Evolutionary conservation across 495 filamentous ascomycete species (phyloP).

Genomic region (Bathelium albidoporum): DNA sequence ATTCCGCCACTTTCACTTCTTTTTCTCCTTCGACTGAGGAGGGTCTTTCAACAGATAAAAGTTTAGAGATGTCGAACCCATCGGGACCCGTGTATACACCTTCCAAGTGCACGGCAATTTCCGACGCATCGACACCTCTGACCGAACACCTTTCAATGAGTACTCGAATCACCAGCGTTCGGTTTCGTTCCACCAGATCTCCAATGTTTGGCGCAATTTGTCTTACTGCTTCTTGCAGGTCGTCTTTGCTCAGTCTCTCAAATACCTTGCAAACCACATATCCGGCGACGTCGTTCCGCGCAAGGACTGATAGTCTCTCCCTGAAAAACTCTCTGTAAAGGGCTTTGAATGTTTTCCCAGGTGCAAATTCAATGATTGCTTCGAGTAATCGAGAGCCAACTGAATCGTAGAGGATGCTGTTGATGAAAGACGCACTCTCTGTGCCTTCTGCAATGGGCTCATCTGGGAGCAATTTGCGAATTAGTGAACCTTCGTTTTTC

Average conservation of each 20-base stretch:
- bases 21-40: slow-evolving; percentile 19
- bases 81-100: slow-evolving; percentile 40
- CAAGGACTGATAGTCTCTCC: slow-evolving; percentile 60
- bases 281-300: slow-evolving; percentile 79
- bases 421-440: slow-evolving; percentile 60
- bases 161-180: slow-evolving; percentile 66
- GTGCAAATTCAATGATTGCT: slow-evolving; percentile 64
- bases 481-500: slow-evolving; percentile 50
- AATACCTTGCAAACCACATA: slow-evolving; percentile 74
- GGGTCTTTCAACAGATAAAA: slow-evolving; percentile 31
- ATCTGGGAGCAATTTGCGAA: slow-evolving; percentile 53
- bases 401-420: slow-evolving; percentile 74
- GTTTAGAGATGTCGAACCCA: slow-evolving; percentile 37
- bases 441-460: slow-evolving; percentile 48
- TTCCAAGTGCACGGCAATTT: slow-evolving; percentile 51
- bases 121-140: slow-evolving; percentile 51
- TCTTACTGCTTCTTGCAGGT: slow-evolving; percentile 58
- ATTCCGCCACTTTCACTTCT: slow-evolving; percentile 9
- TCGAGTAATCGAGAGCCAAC: slow-evolving; percentile 86
- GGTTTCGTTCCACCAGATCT: slow-evolving; percentile 57
- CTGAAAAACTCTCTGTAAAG: slow-evolving; percentile 66
- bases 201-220: slow-evolving; percentile 58
- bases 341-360: slow-evolving; percentile 80
- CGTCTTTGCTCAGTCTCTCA: slow-evolving; percentile 73
- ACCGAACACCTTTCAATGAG: slow-evolving; percentile 72